phyloP scores from a whole-genome alignment of 352 stramenopile genomes.

The Phytophthora meadii region DNA sequence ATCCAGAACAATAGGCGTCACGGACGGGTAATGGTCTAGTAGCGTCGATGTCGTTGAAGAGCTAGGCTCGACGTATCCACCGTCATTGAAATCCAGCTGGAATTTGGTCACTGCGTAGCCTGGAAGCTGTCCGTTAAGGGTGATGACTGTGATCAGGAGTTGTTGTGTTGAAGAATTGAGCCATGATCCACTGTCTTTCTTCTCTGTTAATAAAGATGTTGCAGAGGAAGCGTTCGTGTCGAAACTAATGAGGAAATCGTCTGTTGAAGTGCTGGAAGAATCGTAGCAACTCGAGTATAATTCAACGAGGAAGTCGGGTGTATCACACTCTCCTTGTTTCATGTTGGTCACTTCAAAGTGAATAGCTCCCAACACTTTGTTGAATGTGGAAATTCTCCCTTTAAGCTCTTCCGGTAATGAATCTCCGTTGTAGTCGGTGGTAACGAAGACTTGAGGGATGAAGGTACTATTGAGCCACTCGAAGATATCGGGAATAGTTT shows the following conservation, averaged over 20 bases:
- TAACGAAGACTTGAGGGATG: constrained; percentile 53
- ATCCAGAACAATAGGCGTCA: constrained; percentile 24
- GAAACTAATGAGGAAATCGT: constrained; percentile 41
- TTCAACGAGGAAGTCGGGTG: constrained; percentile 29
- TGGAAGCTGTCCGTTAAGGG: constrained; percentile 53
- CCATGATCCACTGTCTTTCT: constrained; percentile 41
- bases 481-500: constrained; percentile 44
- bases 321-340: constrained; percentile 23
- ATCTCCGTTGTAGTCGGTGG: constrained; percentile 51
- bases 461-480: constrained; percentile 56
- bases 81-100: constrained; percentile 43
- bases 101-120: constrained; percentile 46
- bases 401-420: constrained; percentile 31
- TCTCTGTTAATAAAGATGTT: constrained; percentile 17
- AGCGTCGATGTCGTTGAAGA: constrained; percentile 34
- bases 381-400: constrained; percentile 44
- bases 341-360: constrained; percentile 38
- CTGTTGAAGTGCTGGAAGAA: constrained; percentile 14
- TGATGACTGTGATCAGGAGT: constrained; percentile 51
- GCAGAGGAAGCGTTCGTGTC: constrained; percentile 37
- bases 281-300: constrained; percentile 53
- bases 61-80: constrained; percentile 41
- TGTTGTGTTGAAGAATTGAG: constrained; percentile 40
- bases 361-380: constrained; percentile 48
- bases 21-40: constrained; percentile 28